Conservation (phyloP, 2,329 filamentous ascomycete genomes). For the Colletotrichum lini region DNA sequence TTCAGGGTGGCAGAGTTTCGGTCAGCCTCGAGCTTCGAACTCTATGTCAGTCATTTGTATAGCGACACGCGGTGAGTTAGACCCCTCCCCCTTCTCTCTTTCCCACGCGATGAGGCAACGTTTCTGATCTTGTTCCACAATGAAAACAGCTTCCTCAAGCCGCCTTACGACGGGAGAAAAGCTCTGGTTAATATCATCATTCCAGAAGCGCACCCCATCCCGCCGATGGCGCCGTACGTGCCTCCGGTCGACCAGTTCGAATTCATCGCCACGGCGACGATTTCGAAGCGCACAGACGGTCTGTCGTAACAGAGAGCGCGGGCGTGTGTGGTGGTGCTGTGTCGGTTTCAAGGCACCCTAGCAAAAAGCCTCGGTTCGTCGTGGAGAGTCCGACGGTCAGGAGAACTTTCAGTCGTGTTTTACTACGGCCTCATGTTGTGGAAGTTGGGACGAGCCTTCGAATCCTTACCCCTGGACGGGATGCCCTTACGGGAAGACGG, state of each 20-base stretch:
- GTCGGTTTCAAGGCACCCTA: background rate
- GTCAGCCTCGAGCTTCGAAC: constrained; percentile 40
- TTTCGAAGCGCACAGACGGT: constrained; percentile 39
- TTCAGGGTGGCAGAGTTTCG: constrained; percentile 37
- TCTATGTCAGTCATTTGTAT: constrained; percentile 39
- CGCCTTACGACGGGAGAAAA: constrained; percentile 29
- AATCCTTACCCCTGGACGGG: background rate
- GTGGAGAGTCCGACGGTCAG: background rate
- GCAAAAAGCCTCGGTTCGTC: background rate
- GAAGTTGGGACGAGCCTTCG: constrained; percentile 10
- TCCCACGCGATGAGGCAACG: background rate
- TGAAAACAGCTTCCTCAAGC: constrained; percentile 22
- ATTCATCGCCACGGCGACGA: constrained; percentile 40
- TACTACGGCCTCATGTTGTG: constrained; percentile 26
- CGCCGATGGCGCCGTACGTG: constrained; percentile 27
- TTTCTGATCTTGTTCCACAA: constrained; percentile 2
- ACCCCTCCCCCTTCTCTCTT: background rate
- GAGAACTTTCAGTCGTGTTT: constrained; percentile 31
- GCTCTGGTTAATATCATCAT: constrained; percentile 36
- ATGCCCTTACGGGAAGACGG: background rate
- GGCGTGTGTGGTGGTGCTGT: background rate
- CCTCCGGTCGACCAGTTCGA: constrained; percentile 36
- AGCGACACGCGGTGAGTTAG: constrained; percentile 35
- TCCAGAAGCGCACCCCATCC: constrained; percentile 23
- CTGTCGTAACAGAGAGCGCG: constrained; percentile 24